Base-by-base conservation (phyloP, 768 basidiomycete species). In the Trametes cinnabarina region DNA sequence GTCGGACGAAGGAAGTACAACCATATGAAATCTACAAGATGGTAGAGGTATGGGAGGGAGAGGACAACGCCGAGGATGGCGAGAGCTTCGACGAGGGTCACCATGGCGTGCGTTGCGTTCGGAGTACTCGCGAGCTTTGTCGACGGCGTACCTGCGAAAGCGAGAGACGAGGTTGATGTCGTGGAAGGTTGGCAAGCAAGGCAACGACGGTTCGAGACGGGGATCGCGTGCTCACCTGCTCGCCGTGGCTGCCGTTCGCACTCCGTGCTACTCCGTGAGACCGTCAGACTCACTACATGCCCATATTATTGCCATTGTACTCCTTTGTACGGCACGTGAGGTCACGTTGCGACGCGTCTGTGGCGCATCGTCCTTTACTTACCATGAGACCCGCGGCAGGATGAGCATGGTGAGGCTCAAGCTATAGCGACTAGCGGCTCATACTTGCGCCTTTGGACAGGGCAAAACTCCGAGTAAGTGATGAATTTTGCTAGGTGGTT, bases 1-100 rank as follows among this genome's bases (percentile, higher is more conserved):
- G 64, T 56, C 0, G 68, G 64, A 3, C 65, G 63, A 30, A 66
- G 47, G 51, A 60, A 55, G 46, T 68, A 68, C 23, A 66, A 48
- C 65, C 66, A 68, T 39, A 68, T 19, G 50, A 64, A 63, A 11
- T 22, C 34, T 40, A 51, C 25, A 47, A 67, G 47, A 28, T 61
- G 57, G 47, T 60, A 61, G 35, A 66, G 22, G 25, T 58, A 35
- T 2, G 61, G 62, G 42, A 64, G 43, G 28, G 55, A 56, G 28
- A 63, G 56, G n/a, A 60, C 23, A 20, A 47, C 63, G 39, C 65
- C 65, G 41, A 64, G 39, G 9, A 37, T 58, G 11, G 63, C 50
- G 47, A 66, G 48, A 35, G 57, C 54, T 40, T 66, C 37, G 19
- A 51, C 35, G 7, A 42, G 11, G 52, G 47, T 20, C 15, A 54